Evolutionary conservation across 2,329 filamentous ascomycete genomes (phyloP), one percentile per base, ranked within the genome.

Genomic region (Neoarthrinium moseri): DNA sequence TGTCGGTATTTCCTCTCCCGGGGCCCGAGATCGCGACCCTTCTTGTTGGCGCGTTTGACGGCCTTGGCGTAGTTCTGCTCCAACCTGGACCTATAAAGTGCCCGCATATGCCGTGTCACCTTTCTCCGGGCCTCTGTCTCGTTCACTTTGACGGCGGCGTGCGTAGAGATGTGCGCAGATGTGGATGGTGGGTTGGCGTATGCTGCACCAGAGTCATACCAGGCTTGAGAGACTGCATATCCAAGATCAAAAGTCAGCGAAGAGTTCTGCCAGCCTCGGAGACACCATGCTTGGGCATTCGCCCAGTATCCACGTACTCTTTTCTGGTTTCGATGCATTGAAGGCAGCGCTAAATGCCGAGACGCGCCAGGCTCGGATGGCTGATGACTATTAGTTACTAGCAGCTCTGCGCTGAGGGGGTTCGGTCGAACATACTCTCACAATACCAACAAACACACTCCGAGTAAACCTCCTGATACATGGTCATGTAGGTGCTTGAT

Each of bases 51-150:
- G 7, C 38, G 38, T n/a, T 23, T 29, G 38, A 32, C 38, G 26
- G 38, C 38, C 17, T 26, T 30, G 38, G 38, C 38, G n/a, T 29
- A 41, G 38, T 26, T 41, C 38, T 41, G 38, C 26, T 41, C 38
- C 15, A 41, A 26, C 17, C 38, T 15, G 15, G 38, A 41, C 38
- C 30, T 41, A 20, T 41, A 41, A n/a, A 41, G 38, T 17, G 38
- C 38, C 3, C 38, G 38, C 38, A 41, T 41, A 23, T 41, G 22
- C 23, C 3, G 27, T 5, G 38, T 41, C 26, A 41, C 38, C 20
- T 41, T 41, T 20, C 30, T n/a, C 10, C 38, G 38, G 15, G 38
- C 38, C 24, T 41, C 38, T 3, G 38, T 32, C 20, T 41, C 38
- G 20, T 41, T 41, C 15, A 41, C 38, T 8, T 41, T 41, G 23